Percentiles rank a stretch among this genome's conserved stretches.
These are phyloP conservation scores for Dianthus caryophyllus DNA, from an alignment of 148 eudicot species.

Conservation along the genomic window DNA sequence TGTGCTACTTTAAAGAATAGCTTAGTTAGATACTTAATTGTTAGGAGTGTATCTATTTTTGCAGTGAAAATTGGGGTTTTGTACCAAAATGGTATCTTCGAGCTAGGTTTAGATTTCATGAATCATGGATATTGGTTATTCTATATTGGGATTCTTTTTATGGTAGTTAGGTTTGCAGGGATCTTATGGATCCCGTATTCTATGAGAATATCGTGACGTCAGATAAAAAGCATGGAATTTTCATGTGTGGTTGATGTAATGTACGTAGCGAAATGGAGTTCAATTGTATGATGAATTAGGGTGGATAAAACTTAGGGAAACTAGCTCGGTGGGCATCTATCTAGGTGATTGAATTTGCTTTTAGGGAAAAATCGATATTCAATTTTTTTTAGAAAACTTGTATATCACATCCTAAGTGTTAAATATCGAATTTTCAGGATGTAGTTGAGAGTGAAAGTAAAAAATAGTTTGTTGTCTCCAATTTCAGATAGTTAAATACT, in stretches of 20 bases:
- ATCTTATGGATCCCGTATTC: neutral
- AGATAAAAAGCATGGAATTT: neutral
- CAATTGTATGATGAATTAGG: neutral
- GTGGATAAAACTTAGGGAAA: neutral
- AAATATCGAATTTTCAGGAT: neutral
- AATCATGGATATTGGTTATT: neutral
- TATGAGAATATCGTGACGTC: neutral
- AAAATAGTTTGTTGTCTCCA: neutral
- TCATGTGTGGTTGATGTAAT: too few species aligned
- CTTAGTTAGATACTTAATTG: too few species aligned
- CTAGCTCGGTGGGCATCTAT: neutral
- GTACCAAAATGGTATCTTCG: neutral
- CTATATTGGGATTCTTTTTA: neutral
- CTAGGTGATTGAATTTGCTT: too few species aligned
- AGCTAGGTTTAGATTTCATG: neutral
- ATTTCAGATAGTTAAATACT: neutral
- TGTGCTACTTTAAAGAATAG: too few species aligned
- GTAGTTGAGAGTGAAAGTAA: neutral
- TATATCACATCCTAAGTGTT: too few species aligned
- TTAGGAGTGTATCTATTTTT: too few species aligned
- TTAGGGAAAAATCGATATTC: too few species aligned
- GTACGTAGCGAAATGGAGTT: too few species aligned
- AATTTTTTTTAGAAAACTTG: too few species aligned
- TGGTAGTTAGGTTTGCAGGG: neutral
- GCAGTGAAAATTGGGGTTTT: neutral